Conservation (phyloP, 257 asterid species). For the Pogostemon cablin region DNA sequence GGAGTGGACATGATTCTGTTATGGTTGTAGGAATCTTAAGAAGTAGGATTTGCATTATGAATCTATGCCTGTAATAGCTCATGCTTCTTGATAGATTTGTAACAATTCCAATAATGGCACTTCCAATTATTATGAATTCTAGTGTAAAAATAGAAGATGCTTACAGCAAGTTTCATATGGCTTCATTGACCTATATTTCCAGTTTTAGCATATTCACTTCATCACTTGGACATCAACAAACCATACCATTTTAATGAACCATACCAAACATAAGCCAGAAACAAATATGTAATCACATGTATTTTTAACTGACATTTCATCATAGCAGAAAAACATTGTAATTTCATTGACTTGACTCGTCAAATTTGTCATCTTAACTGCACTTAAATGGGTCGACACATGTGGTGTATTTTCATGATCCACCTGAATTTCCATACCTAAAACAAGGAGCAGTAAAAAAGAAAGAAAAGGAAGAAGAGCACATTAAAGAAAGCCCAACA, state of each 20-base stretch:
- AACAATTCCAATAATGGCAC: background rate
- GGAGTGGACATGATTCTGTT: background rate
- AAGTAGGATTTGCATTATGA: background rate
- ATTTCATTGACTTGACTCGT: conserved; percentile 4
- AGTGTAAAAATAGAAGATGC: background rate
- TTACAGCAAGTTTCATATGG: too few relatives aligned
- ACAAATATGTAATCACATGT: background rate
- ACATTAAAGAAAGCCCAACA: background rate
- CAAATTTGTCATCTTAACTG: background rate
- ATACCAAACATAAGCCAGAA: background rate
- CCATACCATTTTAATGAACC: background rate
- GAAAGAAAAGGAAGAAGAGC: too few relatives aligned
- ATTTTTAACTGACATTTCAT: background rate
- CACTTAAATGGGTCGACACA: background rate
- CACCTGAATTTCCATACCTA: background rate
- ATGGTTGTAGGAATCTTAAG: too few relatives aligned
- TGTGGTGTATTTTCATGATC: conserved; percentile 3
- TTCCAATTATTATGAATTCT: background rate
- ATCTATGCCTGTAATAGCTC: background rate
- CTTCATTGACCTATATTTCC: background rate
- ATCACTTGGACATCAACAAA: background rate
- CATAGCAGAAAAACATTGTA: background rate
- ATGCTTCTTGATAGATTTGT: background rate
- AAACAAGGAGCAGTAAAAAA: background rate
- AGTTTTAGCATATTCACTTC: background rate